Conservation (phyloP, 2,329 filamentous ascomycete species). For the Colletotrichum acutatum region DNA sequence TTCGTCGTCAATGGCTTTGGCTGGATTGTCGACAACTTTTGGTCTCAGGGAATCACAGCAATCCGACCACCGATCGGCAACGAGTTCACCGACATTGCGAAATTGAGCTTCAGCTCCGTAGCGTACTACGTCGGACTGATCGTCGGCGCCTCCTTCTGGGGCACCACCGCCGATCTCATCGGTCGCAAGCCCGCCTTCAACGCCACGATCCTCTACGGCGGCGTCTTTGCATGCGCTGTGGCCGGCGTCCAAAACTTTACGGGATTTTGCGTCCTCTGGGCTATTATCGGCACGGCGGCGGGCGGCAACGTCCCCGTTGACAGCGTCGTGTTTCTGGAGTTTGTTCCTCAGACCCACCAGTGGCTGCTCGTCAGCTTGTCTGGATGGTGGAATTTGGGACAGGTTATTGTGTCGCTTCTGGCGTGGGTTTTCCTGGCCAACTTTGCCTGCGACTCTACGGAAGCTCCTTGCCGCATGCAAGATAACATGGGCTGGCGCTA, state of each 20-base stretch:
- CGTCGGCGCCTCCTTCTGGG: conserved; percentile 58
- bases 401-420: conserved; percentile 57
- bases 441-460: conserved; percentile 50
- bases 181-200: conserved; percentile 58
- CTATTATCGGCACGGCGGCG: conserved; percentile 55
- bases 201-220: conserved; percentile 53
- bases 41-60: conserved; percentile 49
- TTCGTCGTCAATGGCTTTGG: conserved; percentile 59
- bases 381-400: conserved; percentile 63
- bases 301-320: conserved; percentile 64
- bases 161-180: conserved; percentile 52
- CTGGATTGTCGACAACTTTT: conserved; percentile 58
- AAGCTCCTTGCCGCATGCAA: conserved; percentile 47
- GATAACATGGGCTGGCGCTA: conserved; percentile 64
- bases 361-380: conserved; percentile 59
- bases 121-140: conserved; percentile 55
- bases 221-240: conserved; percentile 67
- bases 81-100: conserved; percentile 47
- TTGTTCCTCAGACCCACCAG: conserved; percentile 58
- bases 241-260: conserved; percentile 69
- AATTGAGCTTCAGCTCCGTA: conserved; percentile 48
- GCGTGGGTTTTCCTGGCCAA: conserved; percentile 56
- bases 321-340: conserved; percentile 63
- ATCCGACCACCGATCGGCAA: conserved; percentile 46
- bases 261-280: conserved; percentile 65